Conservation (phyloP, 2,329 filamentous ascomycete species). For the Exophiala sp. region DNA sequence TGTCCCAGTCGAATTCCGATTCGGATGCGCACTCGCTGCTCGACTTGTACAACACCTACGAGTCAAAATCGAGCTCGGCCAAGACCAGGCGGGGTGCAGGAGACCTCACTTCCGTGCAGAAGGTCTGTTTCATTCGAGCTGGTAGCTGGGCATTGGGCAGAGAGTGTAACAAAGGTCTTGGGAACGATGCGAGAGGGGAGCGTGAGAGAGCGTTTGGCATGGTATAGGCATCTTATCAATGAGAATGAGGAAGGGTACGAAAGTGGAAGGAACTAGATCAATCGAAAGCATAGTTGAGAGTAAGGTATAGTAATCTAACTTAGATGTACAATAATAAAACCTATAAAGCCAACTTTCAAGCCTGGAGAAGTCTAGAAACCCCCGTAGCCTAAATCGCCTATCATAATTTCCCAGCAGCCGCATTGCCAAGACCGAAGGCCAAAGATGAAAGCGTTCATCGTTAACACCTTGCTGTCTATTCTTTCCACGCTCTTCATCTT, state of each 20-base stretch:
- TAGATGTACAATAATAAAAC: too few relatives aligned
- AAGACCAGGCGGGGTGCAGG: conserved; percentile 23
- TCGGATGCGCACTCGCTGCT: conserved; percentile 12
- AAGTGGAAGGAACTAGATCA: too few relatives aligned
- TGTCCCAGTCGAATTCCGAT: conserved; percentile 16
- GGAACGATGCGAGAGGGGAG: conserved; percentile 1
- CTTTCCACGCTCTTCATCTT: too few relatives aligned
- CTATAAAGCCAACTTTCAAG: too few relatives aligned
- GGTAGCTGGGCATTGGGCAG: conserved; percentile 28
- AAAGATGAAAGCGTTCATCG: too few relatives aligned
- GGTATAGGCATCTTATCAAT: neutral
- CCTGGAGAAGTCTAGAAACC: too few relatives aligned
- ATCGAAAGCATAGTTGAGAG: neutral
- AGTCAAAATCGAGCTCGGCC: conserved; percentile 29
- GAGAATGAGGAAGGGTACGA: neutral
- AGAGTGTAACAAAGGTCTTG: conserved; percentile 2
- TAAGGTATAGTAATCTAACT: too few relatives aligned
- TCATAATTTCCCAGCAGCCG: too few relatives aligned
- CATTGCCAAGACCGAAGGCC: too few relatives aligned
- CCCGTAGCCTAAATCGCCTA: too few relatives aligned
- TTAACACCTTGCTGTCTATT: too few relatives aligned
- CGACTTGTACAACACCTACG: conserved; percentile 28
- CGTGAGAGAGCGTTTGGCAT: neutral
- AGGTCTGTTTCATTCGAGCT: conserved; percentile 32
- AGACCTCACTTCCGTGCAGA: conserved; percentile 25